phyloP scores from a whole-genome alignment of 2,329 filamentous ascomycete genomes.

The Fusarium cicatricum region DNA sequence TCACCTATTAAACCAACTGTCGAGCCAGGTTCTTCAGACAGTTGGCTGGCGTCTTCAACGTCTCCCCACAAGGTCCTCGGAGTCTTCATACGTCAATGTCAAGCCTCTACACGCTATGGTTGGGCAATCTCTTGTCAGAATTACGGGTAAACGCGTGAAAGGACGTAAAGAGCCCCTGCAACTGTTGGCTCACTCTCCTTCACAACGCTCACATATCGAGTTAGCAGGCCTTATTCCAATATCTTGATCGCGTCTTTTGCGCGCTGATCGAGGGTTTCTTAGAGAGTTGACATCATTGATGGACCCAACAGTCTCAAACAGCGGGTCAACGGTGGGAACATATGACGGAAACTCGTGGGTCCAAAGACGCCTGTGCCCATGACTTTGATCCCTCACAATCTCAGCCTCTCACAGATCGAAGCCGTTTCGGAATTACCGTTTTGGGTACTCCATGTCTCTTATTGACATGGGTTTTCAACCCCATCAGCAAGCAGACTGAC shows the following conservation, averaged over 20 bases:
- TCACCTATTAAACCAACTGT: neutral
- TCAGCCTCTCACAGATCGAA: neutral
- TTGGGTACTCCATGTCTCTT: neutral
- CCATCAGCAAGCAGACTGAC: neutral
- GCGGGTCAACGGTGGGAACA: neutral
- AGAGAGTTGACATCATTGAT: neutral
- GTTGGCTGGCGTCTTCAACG: neutral
- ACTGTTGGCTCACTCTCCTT: neutral
- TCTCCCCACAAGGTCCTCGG: neutral
- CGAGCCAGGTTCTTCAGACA: neutral
- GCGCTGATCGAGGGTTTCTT: neutral
- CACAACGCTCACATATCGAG: neutral
- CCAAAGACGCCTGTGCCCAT: neutral
- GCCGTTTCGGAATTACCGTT: neutral
- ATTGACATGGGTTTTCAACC: neutral
- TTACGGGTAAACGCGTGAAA: neutral
- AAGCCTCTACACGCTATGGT: neutral
- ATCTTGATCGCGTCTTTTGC: neutral
- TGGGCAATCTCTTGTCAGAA: neutral
- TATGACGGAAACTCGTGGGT: neutral
- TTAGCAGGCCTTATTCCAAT: neutral
- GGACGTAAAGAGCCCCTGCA: neutral
- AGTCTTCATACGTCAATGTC: neutral
- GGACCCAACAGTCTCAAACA: neutral
- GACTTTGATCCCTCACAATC: neutral